Evolutionary conservation across 2,329 filamentous ascomycete genomes (phyloP).

Genomic region (Aspergillus sp.): DNA sequence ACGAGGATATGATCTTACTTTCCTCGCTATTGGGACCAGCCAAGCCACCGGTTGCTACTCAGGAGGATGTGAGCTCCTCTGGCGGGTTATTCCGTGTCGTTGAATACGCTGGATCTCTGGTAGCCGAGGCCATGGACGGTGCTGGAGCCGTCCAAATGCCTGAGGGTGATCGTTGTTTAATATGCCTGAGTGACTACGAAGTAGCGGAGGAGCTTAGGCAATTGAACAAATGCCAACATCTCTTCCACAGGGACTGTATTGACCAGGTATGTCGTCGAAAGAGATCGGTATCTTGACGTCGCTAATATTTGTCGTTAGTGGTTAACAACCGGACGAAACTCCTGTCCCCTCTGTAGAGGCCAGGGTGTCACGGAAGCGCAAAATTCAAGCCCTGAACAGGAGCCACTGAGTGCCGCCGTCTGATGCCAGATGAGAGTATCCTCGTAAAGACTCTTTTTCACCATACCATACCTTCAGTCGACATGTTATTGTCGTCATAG

Average conservation of each 20-base stretch:
- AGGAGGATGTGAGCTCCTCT: slow-evolving; percentile 55
- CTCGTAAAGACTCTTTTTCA: background rate
- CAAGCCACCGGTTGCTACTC: slow-evolving; percentile 59
- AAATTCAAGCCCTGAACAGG: slow-evolving; percentile 11
- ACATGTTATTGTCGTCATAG: slow-evolving; percentile 4
- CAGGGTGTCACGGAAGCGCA: slow-evolving; percentile 35
- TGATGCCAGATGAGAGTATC: background rate
- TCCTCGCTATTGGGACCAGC: slow-evolving; percentile 59
- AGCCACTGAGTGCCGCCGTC: slow-evolving; percentile 9
- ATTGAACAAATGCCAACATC: slow-evolving; percentile 55
- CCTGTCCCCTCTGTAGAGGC: slow-evolving; percentile 31
- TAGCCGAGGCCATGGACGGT: slow-evolving; percentile 42
- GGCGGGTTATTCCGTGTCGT: slow-evolving; percentile 53
- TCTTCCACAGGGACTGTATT: slow-evolving; percentile 62
- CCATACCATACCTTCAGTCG: background rate
- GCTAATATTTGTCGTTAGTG: slow-evolving; percentile 43
- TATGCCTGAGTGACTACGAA: slow-evolving; percentile 60
- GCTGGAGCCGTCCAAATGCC: slow-evolving; percentile 26
- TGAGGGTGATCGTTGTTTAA: slow-evolving; percentile 53
- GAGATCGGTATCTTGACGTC: too few species aligned
- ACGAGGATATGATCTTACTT: slow-evolving; percentile 64
- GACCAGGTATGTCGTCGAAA: slow-evolving; percentile 46
- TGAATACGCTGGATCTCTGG: slow-evolving; percentile 33
- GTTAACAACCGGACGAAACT: slow-evolving; percentile 50
- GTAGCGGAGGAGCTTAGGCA: slow-evolving; percentile 52